Conservation (phyloP, 1,284 basidiomycete species). For the Cerrena zonata region DNA sequence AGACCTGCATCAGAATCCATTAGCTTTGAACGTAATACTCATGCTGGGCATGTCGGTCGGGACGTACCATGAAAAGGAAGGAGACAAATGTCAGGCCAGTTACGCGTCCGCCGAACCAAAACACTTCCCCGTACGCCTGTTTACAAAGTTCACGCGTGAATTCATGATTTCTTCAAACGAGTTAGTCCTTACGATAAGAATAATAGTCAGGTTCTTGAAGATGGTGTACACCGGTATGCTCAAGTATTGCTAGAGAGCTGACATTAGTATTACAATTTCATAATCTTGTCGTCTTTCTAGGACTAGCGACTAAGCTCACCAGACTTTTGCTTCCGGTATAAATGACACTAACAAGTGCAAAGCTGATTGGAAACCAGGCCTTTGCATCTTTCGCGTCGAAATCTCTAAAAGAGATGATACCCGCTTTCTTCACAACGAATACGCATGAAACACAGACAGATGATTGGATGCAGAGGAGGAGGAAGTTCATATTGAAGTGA, state of each 20-base stretch:
- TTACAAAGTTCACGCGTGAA: not conserved
- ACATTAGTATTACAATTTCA: slow-evolving; percentile 3
- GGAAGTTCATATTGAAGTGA: slow-evolving; percentile 95
- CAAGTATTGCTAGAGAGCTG: slow-evolving; percentile 71
- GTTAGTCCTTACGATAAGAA: slow-evolving; percentile 73
- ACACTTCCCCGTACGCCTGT: slow-evolving; percentile 91
- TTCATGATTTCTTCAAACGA: slow-evolving; percentile 1
- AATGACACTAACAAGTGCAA: slow-evolving; percentile 88
- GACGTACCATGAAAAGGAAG: slow-evolving; percentile 87
- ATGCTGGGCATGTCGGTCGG: not conserved
- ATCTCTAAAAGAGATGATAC: slow-evolving; percentile 85
- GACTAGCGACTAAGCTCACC: slow-evolving; percentile 43
- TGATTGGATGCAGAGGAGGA: slow-evolving; percentile 89
- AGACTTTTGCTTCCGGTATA: slow-evolving; percentile 97
- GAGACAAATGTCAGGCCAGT: slow-evolving; percentile 84
- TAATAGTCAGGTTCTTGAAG: slow-evolving; percentile 99
- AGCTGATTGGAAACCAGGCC: slow-evolving; percentile 92
- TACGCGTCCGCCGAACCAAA: slow-evolving; percentile 92
- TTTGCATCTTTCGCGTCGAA: slow-evolving; percentile 85
- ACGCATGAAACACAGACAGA: slow-evolving; percentile 82
- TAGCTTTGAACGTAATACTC: slow-evolving; percentile 8
- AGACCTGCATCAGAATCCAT: too few species aligned
- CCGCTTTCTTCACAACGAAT: slow-evolving; percentile 62
- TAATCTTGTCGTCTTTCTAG: not conserved
- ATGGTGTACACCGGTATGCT: slow-evolving; percentile 94